These are phyloP conservation scores for Glonium stellatum DNA, from an alignment of 495 filamentous ascomycete genomes.

Conservation along the genomic window DNA sequence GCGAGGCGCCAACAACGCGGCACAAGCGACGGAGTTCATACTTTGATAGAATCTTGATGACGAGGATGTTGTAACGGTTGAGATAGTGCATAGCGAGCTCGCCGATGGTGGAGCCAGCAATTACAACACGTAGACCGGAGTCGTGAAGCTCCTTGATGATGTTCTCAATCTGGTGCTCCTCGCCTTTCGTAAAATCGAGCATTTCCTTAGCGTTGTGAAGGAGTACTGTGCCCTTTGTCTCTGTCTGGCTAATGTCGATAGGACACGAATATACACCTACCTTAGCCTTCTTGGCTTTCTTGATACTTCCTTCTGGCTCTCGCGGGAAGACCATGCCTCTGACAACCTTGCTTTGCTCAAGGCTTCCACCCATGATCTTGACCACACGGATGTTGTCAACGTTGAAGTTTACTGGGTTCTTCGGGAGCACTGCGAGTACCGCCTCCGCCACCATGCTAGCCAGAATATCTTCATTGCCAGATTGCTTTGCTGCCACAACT, in stretches of 20 bases:
- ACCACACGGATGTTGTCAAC: slow-evolving; percentile 99
- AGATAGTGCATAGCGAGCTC: slow-evolving; percentile 97
- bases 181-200: slow-evolving; percentile 95
- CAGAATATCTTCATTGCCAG: slow-evolving; percentile 80
- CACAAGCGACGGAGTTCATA: slow-evolving; percentile 92
- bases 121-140: slow-evolving; percentile 81
- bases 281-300: slow-evolving; percentile 86
- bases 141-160: slow-evolving; percentile 93
- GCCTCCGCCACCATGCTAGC: slow-evolving; percentile 86
- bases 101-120: slow-evolving; percentile 85
- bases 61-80: slow-evolving; percentile 89
- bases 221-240: slow-evolving; percentile 99
- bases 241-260: slow-evolving; percentile 91
- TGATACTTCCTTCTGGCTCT: slow-evolving; percentile 77
- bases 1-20: slow-evolving; percentile 92
- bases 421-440: slow-evolving; percentile 87
- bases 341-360: slow-evolving; percentile 88
- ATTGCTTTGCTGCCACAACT: slow-evolving; percentile 94
- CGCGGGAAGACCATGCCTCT: slow-evolving; percentile 98
- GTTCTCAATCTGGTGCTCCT: slow-evolving; percentile 84
- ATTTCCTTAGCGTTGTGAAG: slow-evolving; percentile 97
- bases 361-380: slow-evolving; percentile 97
- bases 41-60: slow-evolving; percentile 97
- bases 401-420: slow-evolving; percentile 97
- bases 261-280: slow-evolving; percentile 95